These are phyloP conservation scores for Moelleriella libera DNA, from an alignment of 2,329 filamentous ascomycete genomes.

Conservation along the genomic window DNA sequence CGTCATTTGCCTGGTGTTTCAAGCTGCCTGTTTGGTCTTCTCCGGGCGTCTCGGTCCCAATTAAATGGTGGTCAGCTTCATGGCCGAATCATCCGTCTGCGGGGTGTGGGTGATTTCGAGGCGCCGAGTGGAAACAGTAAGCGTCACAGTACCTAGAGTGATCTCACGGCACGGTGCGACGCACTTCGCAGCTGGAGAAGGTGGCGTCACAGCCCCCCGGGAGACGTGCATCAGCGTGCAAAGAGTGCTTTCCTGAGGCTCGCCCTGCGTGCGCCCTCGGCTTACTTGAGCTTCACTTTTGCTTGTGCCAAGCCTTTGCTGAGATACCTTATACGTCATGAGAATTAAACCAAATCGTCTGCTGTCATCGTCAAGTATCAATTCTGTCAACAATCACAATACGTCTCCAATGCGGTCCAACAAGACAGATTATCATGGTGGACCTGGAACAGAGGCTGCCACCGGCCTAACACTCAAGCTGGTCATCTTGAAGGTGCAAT, in stretches of 20 bases:
- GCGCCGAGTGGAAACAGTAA: too few relatives aligned
- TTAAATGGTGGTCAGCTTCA: neutral
- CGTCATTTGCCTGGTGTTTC: too few relatives aligned
- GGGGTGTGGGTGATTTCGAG: too few relatives aligned
- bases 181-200: neutral
- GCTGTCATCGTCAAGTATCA: constrained; percentile 24
- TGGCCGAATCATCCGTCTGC: neutral
- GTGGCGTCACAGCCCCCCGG: neutral
- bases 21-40: neutral
- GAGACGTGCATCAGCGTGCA: neutral
- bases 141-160: too few relatives aligned
- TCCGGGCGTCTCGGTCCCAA: neutral
- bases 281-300: constrained; percentile 5
- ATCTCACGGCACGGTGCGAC: too few relatives aligned
- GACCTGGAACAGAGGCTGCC: constrained; percentile 17
- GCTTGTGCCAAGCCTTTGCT: neutral
- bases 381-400: constrained; percentile 22
- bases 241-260: neutral
- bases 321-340: constrained; percentile 21
- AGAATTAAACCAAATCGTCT: constrained; percentile 42
- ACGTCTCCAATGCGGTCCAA: constrained; percentile 26
- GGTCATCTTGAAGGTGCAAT: constrained; percentile 33
- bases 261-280: constrained; percentile 1
- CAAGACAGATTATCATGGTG: constrained; percentile 22
- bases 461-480: constrained; percentile 37